Percentiles rank a stretch among this genome's conserved stretches.
Conservation (phyloP, 192 early-diverging fungal species). For the Glomus cerebriforme region DNA sequence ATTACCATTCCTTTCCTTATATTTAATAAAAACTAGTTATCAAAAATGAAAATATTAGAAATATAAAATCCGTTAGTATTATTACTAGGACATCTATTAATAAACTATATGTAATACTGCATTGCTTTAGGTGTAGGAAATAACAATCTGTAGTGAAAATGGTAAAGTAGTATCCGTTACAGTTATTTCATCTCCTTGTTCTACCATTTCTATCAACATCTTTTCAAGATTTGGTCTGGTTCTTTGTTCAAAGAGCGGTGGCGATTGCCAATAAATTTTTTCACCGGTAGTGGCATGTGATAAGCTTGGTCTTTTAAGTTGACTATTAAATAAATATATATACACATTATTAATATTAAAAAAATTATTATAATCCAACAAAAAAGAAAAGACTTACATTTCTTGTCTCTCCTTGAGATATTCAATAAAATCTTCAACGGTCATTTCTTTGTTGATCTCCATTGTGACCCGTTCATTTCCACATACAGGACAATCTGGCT, state of each 20-base stretch:
- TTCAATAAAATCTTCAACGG: constrained; percentile 83
- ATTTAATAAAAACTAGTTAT: too few species aligned
- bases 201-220: constrained; percentile 63
- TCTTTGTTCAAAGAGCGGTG: constrained; percentile 71
- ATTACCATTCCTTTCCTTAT: too few species aligned
- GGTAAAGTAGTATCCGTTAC: constrained; percentile 83
- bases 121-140: constrained; percentile 5
- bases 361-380: neutral
- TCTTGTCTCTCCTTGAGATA: constrained; percentile 71
- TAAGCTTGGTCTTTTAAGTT: constrained; percentile 87
- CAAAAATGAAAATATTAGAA: too few species aligned
- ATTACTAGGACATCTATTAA: too few species aligned
- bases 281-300: constrained; percentile 43
- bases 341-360: neutral
- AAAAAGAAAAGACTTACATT: constrained; percentile 53
- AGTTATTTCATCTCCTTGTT: constrained; percentile 68
- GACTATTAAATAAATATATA: constrained; percentile 47
- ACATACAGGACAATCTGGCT: constrained; percentile 91
- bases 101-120: too few species aligned
- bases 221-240: constrained; percentile 88
- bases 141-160: constrained; percentile 46
- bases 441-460: constrained; percentile 52
- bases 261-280: constrained; percentile 88
- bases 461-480: constrained; percentile 61
- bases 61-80: too few species aligned